Evolutionary conservation across 345 rosid species (phyloP).

Genomic region (Lepidium aucheri): DNA sequence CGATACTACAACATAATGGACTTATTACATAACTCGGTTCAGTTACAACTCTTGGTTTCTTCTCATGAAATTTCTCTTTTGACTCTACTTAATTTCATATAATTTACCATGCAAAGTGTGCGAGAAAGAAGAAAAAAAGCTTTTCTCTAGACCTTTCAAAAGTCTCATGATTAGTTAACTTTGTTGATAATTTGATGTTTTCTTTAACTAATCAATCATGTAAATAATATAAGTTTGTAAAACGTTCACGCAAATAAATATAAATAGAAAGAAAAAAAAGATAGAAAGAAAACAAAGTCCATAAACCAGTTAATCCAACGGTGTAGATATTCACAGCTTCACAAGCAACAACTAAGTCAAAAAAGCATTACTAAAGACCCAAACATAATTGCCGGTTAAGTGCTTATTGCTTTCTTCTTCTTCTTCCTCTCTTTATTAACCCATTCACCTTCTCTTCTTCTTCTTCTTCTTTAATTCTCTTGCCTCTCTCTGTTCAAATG

Average conservation of each 20-base stretch:
- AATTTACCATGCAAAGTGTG: not conserved
- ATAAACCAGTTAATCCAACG: conserved; percentile 7
- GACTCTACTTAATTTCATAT: not conserved
- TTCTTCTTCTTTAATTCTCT: not conserved
- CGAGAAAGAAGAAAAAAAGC: not conserved
- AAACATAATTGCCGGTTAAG: conserved; percentile 11
- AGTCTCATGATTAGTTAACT: not conserved
- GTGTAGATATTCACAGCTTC: conserved; percentile 6
- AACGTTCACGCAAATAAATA: conserved; percentile 12
- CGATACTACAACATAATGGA: no score
- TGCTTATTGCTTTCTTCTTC: conserved; percentile 27
- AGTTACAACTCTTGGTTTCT: not conserved
- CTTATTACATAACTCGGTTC: no score
- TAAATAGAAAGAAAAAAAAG: not conserved
- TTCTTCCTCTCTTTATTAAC: conserved; percentile 5
- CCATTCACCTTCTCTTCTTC: not conserved
- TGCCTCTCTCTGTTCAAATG: conserved; percentile 39
- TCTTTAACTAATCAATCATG: conserved; percentile 8
- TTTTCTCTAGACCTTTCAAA: not conserved
- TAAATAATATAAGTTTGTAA: not conserved
- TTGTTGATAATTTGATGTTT: conserved; percentile 1
- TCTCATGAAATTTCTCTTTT: not conserved
- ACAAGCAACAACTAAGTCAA: conserved; percentile 19
- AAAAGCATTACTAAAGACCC: conserved; percentile 17
- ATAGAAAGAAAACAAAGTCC: conserved; percentile 14